Conservation (phyloP, 169 alveolate genomes). For the Plasmodium coatneyi region DNA sequence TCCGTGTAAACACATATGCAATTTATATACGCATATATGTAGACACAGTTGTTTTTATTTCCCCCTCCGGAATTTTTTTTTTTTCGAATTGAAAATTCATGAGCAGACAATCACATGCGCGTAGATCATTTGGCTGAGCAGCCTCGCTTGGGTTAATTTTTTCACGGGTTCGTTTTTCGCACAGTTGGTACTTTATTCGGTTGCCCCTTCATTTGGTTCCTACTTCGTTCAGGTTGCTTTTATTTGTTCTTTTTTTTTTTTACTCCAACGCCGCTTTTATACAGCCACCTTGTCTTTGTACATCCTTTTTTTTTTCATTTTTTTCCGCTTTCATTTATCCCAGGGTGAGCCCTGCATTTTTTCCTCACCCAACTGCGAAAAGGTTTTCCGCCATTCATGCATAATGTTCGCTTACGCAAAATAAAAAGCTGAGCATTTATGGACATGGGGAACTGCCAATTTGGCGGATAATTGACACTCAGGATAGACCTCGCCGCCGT, state of each 20-base stretch:
- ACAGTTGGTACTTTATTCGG: neutral
- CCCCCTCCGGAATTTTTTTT: neutral
- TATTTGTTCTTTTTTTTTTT: neutral
- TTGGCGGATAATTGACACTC: neutral
- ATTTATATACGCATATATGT: neutral
- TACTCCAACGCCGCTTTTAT: neutral
- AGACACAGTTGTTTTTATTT: neutral
- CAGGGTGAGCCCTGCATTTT: neutral
- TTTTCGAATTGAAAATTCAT: neutral
- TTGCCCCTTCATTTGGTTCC: neutral
- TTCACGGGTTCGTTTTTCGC: neutral
- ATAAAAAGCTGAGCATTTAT: neutral
- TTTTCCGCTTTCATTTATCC: neutral
- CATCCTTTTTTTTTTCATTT: neutral
- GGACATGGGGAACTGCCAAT: neutral
- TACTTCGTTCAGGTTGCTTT: neutral
- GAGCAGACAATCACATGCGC: neutral
- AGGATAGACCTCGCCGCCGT: neutral
- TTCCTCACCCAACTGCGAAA: neutral
- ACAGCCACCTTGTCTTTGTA: neutral
- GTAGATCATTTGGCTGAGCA: neutral
- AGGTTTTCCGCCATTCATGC: neutral
- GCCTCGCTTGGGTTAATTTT: neutral
- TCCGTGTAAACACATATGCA: neutral
- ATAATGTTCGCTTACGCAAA: neutral